Conservation (phyloP, 495 filamentous ascomycete genomes). For the Tuber aestivum region DNA sequence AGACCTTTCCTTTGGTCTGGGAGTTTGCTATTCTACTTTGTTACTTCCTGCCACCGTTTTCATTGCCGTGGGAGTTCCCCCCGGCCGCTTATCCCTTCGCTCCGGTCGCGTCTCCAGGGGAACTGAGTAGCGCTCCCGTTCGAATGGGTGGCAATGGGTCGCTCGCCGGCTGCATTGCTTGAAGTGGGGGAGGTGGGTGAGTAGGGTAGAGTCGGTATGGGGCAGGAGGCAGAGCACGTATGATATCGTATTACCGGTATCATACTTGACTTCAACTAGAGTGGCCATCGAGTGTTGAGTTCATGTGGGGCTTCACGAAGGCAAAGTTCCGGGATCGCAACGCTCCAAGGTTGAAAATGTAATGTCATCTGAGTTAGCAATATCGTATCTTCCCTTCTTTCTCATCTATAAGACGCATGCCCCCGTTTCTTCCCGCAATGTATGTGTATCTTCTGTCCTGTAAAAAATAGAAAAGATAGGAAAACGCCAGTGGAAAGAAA, state of each 20-base stretch:
- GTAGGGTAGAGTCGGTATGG: no score
- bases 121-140: not conserved
- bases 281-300: no score
- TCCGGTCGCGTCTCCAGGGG: not conserved
- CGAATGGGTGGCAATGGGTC: not conserved
- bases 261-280: no score
- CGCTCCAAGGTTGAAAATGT: not conserved
- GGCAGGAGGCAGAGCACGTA: no score
- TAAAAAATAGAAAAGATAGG: not conserved
- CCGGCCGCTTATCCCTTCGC: no score
- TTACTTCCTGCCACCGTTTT: no score
- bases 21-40: no score
- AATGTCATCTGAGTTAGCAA: not conserved
- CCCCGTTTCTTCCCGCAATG: not conserved
- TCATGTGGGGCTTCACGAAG: not conserved
- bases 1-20: no score
- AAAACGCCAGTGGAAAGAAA: not conserved
- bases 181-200: no score
- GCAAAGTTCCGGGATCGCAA: not conserved
- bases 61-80: no score
- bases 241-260: no score
- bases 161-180: no score
- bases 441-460: not conserved
- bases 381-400: not conserved
- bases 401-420: not conserved